phyloP scores from a whole-genome alignment of 2,329 filamentous ascomycete species.

The Bipolaris sorokiniana region DNA sequence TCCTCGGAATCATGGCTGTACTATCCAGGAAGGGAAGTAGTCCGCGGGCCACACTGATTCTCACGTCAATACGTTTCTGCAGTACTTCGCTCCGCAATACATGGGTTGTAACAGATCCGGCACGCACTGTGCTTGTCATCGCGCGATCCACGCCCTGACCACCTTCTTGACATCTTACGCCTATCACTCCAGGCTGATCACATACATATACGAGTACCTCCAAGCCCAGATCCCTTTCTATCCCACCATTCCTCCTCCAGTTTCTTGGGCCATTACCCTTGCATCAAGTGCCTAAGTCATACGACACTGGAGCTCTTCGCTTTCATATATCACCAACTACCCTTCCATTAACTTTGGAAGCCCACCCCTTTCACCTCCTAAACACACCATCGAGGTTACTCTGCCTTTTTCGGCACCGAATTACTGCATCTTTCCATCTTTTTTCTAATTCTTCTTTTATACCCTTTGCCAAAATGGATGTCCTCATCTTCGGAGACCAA shows the following conservation, averaged over 20 bases:
- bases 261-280: constrained; percentile 31
- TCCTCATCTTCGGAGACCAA: constrained; percentile 73
- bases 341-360: constrained; percentile 15
- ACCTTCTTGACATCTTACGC: constrained; percentile 34
- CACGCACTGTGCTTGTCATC: constrained; percentile 46
- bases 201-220: constrained; percentile 46
- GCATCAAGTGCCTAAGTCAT: constrained; percentile 20
- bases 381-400: constrained; percentile 8
- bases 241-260: constrained; percentile 33
- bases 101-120: constrained; percentile 49
- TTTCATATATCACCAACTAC: constrained; percentile 22
- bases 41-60: constrained; percentile 44
- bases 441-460: constrained; percentile 29
- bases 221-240: constrained; percentile 29
- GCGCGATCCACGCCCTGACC: constrained; percentile 44
- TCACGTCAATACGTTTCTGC: constrained; percentile 51
- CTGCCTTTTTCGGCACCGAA: constrained; percentile 12
- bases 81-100: constrained; percentile 50
- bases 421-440: constrained; percentile 10
- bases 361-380: neutral
- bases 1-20: constrained; percentile 42
- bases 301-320: constrained; percentile 16
- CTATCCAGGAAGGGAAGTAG: constrained; percentile 45
- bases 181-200: constrained; percentile 28
- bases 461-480: constrained; percentile 50